These are phyloP conservation scores for Polysphondylium violaceum DNA, from an alignment of 78 protist species.

Conservation along the genomic window DNA sequence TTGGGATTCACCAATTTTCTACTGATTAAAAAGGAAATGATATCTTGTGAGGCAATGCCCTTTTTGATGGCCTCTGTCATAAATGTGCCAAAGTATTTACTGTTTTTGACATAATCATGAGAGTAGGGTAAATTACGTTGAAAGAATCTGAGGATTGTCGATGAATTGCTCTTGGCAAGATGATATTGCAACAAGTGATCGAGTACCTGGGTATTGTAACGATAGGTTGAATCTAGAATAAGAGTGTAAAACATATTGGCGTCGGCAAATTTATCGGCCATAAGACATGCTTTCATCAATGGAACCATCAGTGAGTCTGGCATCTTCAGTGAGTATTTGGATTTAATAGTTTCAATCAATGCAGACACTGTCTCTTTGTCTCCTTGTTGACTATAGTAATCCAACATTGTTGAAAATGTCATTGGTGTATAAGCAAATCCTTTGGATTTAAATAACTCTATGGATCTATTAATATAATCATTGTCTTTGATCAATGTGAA, in stretches of 20 bases:
- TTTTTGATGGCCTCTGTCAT: too few relatives aligned
- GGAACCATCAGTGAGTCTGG: too few relatives aligned
- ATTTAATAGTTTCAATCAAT: neutral
- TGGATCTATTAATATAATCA: too few relatives aligned
- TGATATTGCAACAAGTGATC: neutral
- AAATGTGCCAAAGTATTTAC: neutral
- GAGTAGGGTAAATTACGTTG: neutral
- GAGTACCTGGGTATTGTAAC: neutral
- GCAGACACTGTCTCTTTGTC: neutral
- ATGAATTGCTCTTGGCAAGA: neutral
- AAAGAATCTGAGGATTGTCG: neutral
- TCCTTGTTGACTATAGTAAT: neutral
- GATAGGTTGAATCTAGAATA: neutral
- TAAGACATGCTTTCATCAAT: neutral
- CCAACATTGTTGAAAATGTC: neutral
- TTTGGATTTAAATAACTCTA: too few relatives aligned
- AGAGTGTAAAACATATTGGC: neutral
- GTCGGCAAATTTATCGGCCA: neutral
- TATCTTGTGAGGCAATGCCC: too few relatives aligned
- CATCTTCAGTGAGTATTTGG: neutral
- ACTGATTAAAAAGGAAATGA: neutral
- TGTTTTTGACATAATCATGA: neutral
- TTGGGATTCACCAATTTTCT: neutral
- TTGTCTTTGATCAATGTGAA: too few relatives aligned
- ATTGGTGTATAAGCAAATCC: too few relatives aligned